A percentile compares a stretch with the other conserved stretches of the same genome.
Evolutionary conservation across 1,284 basidiomycete genomes (phyloP).

Genomic region (Puccinia hordei): DNA sequence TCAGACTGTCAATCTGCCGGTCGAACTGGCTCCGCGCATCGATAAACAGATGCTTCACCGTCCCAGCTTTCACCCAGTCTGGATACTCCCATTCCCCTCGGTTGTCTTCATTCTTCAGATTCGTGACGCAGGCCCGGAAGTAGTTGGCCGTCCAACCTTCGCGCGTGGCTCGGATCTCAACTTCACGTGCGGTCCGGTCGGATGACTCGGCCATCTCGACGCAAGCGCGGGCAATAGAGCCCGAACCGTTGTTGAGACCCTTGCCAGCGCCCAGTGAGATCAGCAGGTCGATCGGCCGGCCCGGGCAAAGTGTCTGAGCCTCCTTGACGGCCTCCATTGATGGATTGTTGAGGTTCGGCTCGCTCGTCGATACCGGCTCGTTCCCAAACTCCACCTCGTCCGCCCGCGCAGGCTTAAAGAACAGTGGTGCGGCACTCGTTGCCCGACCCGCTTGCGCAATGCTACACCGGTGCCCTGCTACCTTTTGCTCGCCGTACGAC

Average conservation of each 20-base stretch:
- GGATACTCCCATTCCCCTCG: constrained; percentile 30
- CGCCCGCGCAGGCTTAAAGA: constrained; percentile 45
- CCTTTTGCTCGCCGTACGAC: constrained; percentile 22
- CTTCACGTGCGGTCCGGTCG: constrained; percentile 20
- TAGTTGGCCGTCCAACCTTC: constrained; percentile 38
- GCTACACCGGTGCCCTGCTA: constrained; percentile 12
- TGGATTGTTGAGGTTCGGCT: constrained; percentile 32
- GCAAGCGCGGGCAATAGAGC: constrained; percentile 38
- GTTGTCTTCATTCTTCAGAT: constrained; percentile 8
- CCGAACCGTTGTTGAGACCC: neutral
- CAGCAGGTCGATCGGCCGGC: constrained; percentile 31
- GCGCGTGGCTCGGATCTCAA: neutral
- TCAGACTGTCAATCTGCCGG: neutral
- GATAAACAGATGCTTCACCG: constrained; percentile 23
- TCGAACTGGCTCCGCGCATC: neutral
- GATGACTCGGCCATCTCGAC: constrained; percentile 29
- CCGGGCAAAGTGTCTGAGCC: constrained; percentile 21
- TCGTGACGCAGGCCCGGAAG: constrained; percentile 16
- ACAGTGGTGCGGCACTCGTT: constrained; percentile 49
- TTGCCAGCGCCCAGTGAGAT: constrained; percentile 44
- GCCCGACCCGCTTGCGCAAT: constrained; percentile 52
- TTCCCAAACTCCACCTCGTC: neutral
- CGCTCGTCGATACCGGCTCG: neutral
- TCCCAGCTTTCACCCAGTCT: constrained; percentile 27
- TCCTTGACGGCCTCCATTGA: constrained; percentile 31